Percentiles rank a stretch among this genome's conserved stretches.
These are phyloP conservation scores for Dentipellis sp. DNA, from an alignment of 768 basidiomycete genomes.

Conservation along the genomic window DNA sequence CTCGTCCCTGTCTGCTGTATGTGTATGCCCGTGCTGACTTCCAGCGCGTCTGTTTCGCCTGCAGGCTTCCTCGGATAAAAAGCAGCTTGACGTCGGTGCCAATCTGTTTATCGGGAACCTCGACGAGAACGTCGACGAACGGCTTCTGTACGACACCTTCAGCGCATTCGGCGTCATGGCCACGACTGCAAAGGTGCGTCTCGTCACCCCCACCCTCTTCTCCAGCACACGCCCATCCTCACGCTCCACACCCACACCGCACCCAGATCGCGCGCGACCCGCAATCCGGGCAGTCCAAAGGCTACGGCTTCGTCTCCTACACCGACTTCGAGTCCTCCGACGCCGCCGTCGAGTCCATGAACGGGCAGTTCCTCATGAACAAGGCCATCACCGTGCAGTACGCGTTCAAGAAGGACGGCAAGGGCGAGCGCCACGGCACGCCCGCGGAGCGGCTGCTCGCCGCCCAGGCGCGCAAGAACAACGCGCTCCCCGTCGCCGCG, in stretches of 20 bases:
- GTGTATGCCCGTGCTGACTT: not conserved
- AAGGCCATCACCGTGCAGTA: slow-evolving; percentile 96
- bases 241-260: slow-evolving; percentile 3
- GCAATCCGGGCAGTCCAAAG: slow-evolving; percentile 77
- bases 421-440: slow-evolving; percentile 96
- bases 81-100: slow-evolving; percentile 95
- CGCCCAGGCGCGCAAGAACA: slow-evolving; percentile 92
- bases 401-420: slow-evolving; percentile 99
- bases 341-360: slow-evolving; percentile 94
- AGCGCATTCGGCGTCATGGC: slow-evolving; percentile 91
- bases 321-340: slow-evolving; percentile 98
- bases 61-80: slow-evolving; percentile 96
- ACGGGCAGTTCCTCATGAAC: slow-evolving; percentile 96
- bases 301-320: slow-evolving; percentile 95
- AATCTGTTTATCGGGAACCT: slow-evolving; percentile 95
- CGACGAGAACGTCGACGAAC: slow-evolving; percentile 93
- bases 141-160: slow-evolving; percentile 89
- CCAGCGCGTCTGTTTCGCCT: not conserved
- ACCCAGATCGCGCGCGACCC: slow-evolving; percentile 86
- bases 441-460: slow-evolving; percentile 94
- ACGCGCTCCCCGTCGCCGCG: slow-evolving; percentile 71
- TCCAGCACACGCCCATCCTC: not conserved
- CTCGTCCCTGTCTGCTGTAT: not conserved
- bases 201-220: slow-evolving; percentile 2
- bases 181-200: slow-evolving; percentile 74